phyloP scores from a whole-genome alignment of 306 rosid genomes.

The Quercus suber region DNA sequence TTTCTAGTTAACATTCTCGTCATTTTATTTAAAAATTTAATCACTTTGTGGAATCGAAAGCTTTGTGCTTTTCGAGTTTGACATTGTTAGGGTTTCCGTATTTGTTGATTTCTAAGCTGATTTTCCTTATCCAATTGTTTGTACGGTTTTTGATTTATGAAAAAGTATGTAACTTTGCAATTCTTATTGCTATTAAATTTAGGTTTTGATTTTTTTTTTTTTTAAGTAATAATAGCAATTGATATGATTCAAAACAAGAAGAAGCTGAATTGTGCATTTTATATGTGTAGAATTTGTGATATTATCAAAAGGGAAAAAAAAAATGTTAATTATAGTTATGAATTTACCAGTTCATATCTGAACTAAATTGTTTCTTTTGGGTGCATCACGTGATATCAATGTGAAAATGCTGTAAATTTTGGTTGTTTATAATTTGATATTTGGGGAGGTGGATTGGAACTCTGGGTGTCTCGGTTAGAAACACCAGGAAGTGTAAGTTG shows the following conservation, averaged over 20 bases:
- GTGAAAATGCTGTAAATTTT: too few relatives aligned
- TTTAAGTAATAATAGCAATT: background rate
- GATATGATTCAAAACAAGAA: background rate
- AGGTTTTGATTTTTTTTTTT: background rate
- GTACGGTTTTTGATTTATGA: background rate
- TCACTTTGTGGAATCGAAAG: background rate
- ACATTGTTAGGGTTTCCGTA: background rate
- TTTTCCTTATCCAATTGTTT: background rate
- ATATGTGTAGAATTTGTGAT: background rate
- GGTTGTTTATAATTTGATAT: too few relatives aligned
- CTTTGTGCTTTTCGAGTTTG: background rate
- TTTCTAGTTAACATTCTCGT: background rate
- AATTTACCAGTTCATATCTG: background rate
- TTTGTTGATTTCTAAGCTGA: background rate
- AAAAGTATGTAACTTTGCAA: background rate
- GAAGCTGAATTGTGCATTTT: background rate
- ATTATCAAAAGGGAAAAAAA: background rate
- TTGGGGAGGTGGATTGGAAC: too few relatives aligned
- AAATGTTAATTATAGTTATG: background rate
- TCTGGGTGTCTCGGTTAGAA: too few relatives aligned
- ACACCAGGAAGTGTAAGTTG: too few relatives aligned
- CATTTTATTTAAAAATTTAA: background rate
- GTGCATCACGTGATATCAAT: background rate
- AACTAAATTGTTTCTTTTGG: background rate
- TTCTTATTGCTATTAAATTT: background rate